These are phyloP conservation scores for Phytophthora cajani DNA, from an alignment of 352 stramenopile genomes.

Conservation along the genomic window DNA sequence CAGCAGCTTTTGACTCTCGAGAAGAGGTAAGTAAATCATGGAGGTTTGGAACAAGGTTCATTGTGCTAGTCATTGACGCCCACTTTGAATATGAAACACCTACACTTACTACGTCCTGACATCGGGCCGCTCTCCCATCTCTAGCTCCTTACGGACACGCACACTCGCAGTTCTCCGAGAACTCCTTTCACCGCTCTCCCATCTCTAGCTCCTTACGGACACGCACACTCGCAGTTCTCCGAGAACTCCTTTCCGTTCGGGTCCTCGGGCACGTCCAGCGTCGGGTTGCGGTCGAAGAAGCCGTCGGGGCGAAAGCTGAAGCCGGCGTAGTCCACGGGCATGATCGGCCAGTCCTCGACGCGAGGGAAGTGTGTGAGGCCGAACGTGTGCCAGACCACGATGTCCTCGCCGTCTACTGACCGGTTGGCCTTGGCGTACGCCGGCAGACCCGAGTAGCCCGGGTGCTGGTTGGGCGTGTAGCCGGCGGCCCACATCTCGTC, in stretches of 20 bases:
- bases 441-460: slow-evolving; percentile 54
- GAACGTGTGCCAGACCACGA: slow-evolving; percentile 84
- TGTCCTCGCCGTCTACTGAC: slow-evolving; percentile 61
- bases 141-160: background rate
- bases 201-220: background rate
- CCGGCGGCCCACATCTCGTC: slow-evolving; percentile 72
- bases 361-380: slow-evolving; percentile 74
- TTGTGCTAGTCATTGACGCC: slow-evolving; percentile 13
- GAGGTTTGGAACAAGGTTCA: background rate
- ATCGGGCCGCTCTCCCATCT: background rate
- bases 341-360: slow-evolving; percentile 78
- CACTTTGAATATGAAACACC: slow-evolving; percentile 18
- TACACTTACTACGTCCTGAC: background rate
- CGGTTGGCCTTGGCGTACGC: slow-evolving; percentile 63
- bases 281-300: slow-evolving; percentile 75
- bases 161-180: slow-evolving; percentile 41
- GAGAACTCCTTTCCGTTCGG: slow-evolving; percentile 49
- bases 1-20: background rate
- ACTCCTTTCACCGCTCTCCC: slow-evolving; percentile 23
- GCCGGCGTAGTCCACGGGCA: slow-evolving; percentile 74
- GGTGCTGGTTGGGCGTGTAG: slow-evolving; percentile 74
- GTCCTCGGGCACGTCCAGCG: slow-evolving; percentile 50
- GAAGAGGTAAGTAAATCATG: background rate
- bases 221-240: slow-evolving; percentile 33
- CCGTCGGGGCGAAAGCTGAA: slow-evolving; percentile 76